Evolutionary conservation across 2,329 filamentous ascomycete species (phyloP).

Genomic region (Beauveria varroae): DNA sequence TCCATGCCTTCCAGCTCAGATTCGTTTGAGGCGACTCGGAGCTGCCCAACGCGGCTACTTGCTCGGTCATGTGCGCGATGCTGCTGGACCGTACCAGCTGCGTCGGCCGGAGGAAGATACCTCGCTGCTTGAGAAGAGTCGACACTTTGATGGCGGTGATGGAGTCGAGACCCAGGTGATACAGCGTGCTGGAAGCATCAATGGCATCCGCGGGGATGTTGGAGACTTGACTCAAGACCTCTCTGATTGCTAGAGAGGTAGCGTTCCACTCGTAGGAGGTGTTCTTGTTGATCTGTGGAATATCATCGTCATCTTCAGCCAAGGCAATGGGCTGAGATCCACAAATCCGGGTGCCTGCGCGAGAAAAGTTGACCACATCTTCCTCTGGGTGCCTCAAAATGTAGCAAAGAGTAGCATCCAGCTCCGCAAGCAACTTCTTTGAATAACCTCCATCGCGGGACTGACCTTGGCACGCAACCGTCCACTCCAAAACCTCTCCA

Average conservation of each 20-base stretch:
- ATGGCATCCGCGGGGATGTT: constrained; percentile 52
- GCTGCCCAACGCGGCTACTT: not conserved
- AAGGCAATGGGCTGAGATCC: constrained; percentile 37
- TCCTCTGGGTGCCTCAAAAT: constrained; percentile 43
- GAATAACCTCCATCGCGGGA: constrained; percentile 29
- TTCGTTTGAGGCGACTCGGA: not conserved
- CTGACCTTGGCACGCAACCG: constrained; percentile 58
- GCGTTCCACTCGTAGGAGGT: constrained; percentile 25
- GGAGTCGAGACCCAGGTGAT: constrained; percentile 82
- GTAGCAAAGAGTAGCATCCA: constrained; percentile 52
- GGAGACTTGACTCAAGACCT: constrained; percentile 50
- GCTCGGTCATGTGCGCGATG: constrained; percentile 53
- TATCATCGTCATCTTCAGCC: not conserved
- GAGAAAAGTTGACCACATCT: constrained; percentile 47
- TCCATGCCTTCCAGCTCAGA: constrained; percentile 14
- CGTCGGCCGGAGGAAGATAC: constrained; percentile 58
- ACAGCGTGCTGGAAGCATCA: constrained; percentile 56
- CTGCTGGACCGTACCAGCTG: constrained; percentile 62
- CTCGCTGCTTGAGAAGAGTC: constrained; percentile 57
- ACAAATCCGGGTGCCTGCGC: constrained; percentile 53
- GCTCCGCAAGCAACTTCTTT: constrained; percentile 42
- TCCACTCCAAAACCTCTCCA: constrained; percentile 54
- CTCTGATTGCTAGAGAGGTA: constrained; percentile 32
- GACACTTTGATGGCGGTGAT: constrained; percentile 85
- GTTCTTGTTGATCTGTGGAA: not conserved